phyloP scores from a whole-genome alignment of 805 yeast species.

The Debaryomyces tyrocola region DNA sequence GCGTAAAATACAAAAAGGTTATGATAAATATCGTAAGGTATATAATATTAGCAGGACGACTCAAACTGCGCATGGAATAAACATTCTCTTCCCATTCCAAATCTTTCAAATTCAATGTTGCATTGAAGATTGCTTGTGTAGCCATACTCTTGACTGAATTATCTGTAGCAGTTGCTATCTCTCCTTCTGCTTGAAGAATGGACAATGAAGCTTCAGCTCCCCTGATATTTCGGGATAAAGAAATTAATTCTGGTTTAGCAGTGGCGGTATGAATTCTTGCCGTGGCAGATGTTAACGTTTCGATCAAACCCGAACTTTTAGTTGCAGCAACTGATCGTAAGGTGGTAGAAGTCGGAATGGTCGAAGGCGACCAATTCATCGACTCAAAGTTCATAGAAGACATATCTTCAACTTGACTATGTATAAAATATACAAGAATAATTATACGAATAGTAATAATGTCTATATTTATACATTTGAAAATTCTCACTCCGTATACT shows the following conservation, averaged over 20 bases:
- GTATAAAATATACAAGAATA: too few species aligned
- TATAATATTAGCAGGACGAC: constrained; percentile 30
- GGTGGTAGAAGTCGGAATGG: constrained; percentile 27
- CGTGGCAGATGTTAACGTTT: constrained; percentile 17
- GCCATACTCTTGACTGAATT: constrained; percentile 24
- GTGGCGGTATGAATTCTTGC: constrained; percentile 21
- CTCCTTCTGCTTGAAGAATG: constrained; percentile 33
- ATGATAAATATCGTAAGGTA: constrained; percentile 27
- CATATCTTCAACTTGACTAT: too few species aligned
- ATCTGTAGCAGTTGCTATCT: constrained; percentile 40
- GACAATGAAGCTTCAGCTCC: constrained; percentile 40
- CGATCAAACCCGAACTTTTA: constrained; percentile 20
- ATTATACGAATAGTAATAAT: too few species aligned
- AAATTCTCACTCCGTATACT: too few species aligned
- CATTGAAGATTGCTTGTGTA: constrained; percentile 31
- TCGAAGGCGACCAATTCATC: constrained; percentile 23
- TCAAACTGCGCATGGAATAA: constrained; percentile 21
- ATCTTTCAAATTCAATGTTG: constrained; percentile 30
- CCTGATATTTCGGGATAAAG: constrained; percentile 24
- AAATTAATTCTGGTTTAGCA: constrained; percentile 12
- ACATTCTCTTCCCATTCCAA: constrained; percentile 29
- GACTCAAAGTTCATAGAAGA: too few species aligned
- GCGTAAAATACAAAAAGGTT: constrained; percentile 20
- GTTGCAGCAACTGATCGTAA: constrained; percentile 26
- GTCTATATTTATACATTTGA: too few species aligned